Conservation (phyloP, 2,329 filamentous ascomycete genomes). For the Chaetomiaceae sp. region DNA sequence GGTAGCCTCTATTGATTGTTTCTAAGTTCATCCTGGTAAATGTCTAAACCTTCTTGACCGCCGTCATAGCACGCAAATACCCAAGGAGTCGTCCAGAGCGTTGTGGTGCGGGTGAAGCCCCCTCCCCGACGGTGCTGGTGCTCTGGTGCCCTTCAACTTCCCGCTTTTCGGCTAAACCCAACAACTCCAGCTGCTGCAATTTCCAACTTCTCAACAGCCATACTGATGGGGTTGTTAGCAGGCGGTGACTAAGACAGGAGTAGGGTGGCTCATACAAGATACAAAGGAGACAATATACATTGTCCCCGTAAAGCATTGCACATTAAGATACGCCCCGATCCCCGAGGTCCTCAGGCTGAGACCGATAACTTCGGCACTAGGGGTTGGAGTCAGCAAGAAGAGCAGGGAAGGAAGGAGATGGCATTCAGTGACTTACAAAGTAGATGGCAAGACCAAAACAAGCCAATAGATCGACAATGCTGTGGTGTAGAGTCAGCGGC, state of each 20-base stretch:
- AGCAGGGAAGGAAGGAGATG: not conserved
- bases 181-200: slow-evolving; percentile 35
- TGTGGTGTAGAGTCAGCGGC: slow-evolving; percentile 2
- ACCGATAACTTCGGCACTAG: slow-evolving; percentile 54
- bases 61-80: slow-evolving; percentile 20
- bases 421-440: slow-evolving; percentile 39
- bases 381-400: not conserved
- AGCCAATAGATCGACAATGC: slow-evolving; percentile 68
- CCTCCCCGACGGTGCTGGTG: slow-evolving; percentile 18
- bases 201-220: slow-evolving; percentile 42
- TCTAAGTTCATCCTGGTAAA: too few species aligned
- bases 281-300: slow-evolving; percentile 54
- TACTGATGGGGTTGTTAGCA: slow-evolving; percentile 22
- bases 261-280: slow-evolving; percentile 39
- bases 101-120: not conserved
- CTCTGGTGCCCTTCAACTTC: slow-evolving; percentile 28
- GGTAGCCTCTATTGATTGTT: too few species aligned
- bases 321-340: slow-evolving; percentile 44
- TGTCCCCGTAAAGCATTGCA: slow-evolving; percentile 55
- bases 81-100: slow-evolving; percentile 1
- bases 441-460: slow-evolving; percentile 63
- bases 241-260: not conserved
- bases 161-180: slow-evolving; percentile 28
- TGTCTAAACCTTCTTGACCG: slow-evolving; percentile 20
- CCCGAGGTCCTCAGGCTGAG: slow-evolving; percentile 47